Conservation (phyloP, 2,329 filamentous ascomycete species). For the Oidium heveae region DNA sequence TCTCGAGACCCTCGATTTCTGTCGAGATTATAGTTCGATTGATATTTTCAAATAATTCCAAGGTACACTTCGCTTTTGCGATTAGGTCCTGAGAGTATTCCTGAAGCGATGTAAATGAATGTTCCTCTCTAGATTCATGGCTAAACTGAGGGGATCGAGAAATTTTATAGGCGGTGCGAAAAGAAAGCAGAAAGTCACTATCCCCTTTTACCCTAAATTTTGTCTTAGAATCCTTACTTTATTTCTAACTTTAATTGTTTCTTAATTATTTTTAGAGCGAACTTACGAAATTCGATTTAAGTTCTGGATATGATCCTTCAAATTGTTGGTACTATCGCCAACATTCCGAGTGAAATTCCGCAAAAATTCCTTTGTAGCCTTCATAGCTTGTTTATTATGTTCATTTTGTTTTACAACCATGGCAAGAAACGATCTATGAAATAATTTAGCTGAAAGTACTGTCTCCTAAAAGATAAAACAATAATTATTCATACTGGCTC, state of each 20-base stretch:
- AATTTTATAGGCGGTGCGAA: slow-evolving; percentile 5
- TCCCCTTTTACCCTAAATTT: slow-evolving; percentile 3
- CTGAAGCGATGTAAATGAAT: slow-evolving; percentile 5
- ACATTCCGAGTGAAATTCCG: slow-evolving; percentile 1
- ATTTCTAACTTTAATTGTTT: too few relatives aligned
- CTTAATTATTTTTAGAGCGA: too few relatives aligned
- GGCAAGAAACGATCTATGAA: slow-evolving; percentile 7
- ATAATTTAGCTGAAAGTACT: neutral
- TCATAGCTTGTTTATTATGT: slow-evolving; percentile 6
- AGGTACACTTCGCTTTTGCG: slow-evolving; percentile 3
- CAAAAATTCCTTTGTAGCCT: slow-evolving; percentile 6
- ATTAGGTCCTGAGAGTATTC: slow-evolving; percentile 4
- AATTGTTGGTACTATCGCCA: slow-evolving; percentile 2
- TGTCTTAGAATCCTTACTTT: neutral
- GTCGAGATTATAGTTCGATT: slow-evolving; percentile 3
- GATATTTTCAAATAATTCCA: slow-evolving; percentile 5
- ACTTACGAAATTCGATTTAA: slow-evolving; percentile 2
- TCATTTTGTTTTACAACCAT: slow-evolving; percentile 6
- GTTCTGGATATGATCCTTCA: slow-evolving; percentile 4
- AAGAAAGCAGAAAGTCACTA: slow-evolving; percentile 5
- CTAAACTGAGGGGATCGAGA: slow-evolving; percentile 5
- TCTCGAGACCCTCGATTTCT: slow-evolving; percentile 1
- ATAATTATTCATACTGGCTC: slow-evolving; percentile 8
- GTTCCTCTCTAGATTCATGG: neutral
- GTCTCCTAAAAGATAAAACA: neutral